Conservation (phyloP, 345 rosid genomes). For the Ceriops tagal region DNA sequence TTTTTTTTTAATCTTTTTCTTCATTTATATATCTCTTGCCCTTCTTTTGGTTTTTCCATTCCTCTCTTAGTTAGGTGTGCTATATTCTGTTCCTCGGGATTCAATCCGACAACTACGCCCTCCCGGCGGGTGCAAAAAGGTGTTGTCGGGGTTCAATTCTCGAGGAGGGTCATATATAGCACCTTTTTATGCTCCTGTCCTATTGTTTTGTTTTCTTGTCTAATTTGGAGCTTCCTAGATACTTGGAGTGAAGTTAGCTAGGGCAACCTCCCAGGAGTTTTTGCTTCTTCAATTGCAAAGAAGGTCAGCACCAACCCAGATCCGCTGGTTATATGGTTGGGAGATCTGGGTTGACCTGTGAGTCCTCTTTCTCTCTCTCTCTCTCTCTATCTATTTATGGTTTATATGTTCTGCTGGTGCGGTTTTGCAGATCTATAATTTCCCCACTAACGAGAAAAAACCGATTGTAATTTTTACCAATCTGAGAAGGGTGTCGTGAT, state of each 20-base stretch:
- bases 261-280: conserved; percentile 6
- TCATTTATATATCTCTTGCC: too few relatives aligned
- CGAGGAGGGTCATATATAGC: conserved; percentile 18
- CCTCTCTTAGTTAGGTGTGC: conserved; percentile 11
- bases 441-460: too few relatives aligned
- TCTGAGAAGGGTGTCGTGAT: background rate
- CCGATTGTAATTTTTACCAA: background rate
- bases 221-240: conserved; percentile 15
- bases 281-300: conserved; percentile 8
- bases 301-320: conserved; percentile 28
- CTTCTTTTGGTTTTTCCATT: conserved; percentile 22
- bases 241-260: conserved; percentile 12
- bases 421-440: conserved; percentile 3
- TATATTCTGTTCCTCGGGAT: conserved; percentile 36
- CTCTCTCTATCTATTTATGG: background rate
- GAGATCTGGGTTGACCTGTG: conserved; percentile 30
- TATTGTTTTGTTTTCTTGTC: background rate
- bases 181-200: background rate
- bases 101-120: conserved; percentile 39
- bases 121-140: background rate
- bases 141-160: conserved; percentile 31
- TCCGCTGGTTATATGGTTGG: conserved; percentile 24
- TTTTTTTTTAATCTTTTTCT: background rate
- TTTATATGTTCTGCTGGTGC: background rate
- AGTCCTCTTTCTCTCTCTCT: conserved; percentile 13